Evolutionary conservation across 164 flowering plant genomes (phyloP), one percentile per base, ranked within the genome.

Genomic region (Pachysandra terminalis): DNA sequence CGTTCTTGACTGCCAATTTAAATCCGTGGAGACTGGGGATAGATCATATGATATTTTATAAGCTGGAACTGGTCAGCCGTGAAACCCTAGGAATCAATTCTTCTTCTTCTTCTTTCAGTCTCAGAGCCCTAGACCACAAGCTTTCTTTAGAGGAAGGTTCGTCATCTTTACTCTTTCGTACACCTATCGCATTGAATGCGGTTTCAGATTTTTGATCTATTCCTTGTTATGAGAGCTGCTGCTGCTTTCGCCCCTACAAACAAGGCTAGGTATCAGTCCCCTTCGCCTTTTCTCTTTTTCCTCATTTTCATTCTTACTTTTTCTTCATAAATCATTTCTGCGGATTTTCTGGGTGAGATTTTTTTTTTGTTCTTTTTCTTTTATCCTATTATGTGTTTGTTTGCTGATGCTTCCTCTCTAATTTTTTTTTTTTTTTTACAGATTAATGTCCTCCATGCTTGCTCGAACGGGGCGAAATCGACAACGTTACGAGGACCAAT

Each of bases 381-480:
- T n/a, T n/a, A n/a, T n/a, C n/a, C n/a, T n/a, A n/a, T n/a, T n/a
- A n/a, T n/a, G n/a, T n/a, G n/a, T n/a, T n/a, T n/a, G n/a, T n/a
- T n/a, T n/a, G n/a, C 19, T 61, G 10, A 45, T 45, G 48, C 28
- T 17, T 71, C 48, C 25, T 7, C 24, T 67, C 54, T 26, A 2
- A 8, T 37, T 55, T 40, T 24, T 19, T 12, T 26, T 13, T 12
- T 35, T 10, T 12, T 63, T 28, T 22, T 15, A 45, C 12, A 45
- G 24, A 12, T 27, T 49, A 27, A 80, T 78, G 85, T 74, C 85
- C 23, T 57, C 75, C 40, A 14, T 81, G 74, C 27, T 74, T 60
- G 86, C 89, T 51, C 64, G 91, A 71, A 80, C 79, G 0, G 91
- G 91, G 13, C 71, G 91, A 32, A 71, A 82, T 10, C 64, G 80